Base-by-base conservation (phyloP, 2,329 filamentous ascomycete genomes). In the Paraphoma chrysanthemicola region DNA sequence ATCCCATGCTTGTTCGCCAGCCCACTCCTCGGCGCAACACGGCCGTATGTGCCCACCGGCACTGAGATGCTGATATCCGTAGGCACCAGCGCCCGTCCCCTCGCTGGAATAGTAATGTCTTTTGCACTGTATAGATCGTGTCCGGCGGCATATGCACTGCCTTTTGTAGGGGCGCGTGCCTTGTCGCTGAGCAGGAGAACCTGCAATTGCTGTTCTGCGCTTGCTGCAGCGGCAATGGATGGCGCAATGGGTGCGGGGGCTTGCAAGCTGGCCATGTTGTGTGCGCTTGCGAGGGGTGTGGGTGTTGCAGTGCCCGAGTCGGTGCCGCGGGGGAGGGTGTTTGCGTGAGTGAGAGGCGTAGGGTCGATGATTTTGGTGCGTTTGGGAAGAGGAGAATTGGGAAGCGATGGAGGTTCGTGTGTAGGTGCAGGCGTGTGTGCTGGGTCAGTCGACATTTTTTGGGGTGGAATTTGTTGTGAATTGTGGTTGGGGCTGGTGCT, bases 1-100 rank as follows among this genome's bases (percentile, higher is more conserved):
- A 99, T 98, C 80, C 93, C 95, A 81, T 98, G 88, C 82, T 99
- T 99, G 58, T 88, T 84, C 2, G 94, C 94, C 36, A 97, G 88
- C 46, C 93, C 93, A n/a, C 91, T 95, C 63, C 93, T 90, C 9
- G 93, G 93, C 3, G 93, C 93, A 53, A 97, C 88, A 55, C 93
- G 90, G 65, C 94, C 94, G 75, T 98, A 98, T 11, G 93, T 97
- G 50, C 92, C 93, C 5, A 87, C 90, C 0, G 95, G 95, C 47
- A 97, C 90, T 28, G 93, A 91, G 80, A 99, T 94, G 67, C 89
- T 88, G 62, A 99, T 90, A 69, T 95, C 94, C 0, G 95, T 98
- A 69, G 93, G 90, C 38, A 98, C 93, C 30, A 97, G 81, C 0
- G 83, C 92, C 79, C 96, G 93, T 65, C 93, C 93, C 57, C 91